Base-by-base conservation (phyloP, 352 stramenopile species). In the Plasmopara viticola region DNA sequence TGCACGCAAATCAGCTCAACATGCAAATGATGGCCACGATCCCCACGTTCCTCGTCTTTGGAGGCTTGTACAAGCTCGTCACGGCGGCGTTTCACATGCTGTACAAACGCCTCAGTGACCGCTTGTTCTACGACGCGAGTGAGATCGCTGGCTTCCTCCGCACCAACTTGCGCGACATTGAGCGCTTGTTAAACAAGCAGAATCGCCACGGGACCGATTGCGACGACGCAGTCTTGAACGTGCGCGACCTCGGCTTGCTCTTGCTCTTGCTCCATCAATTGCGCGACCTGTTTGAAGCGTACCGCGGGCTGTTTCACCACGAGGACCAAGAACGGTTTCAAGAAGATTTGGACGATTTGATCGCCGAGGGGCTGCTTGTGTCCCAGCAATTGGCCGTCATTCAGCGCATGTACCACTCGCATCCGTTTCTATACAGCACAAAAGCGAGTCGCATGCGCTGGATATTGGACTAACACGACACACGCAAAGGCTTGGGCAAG, bases 1-100 rank as follows among this genome's bases (percentile, higher is more conserved):
- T 93, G 82, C 77, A 90, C 60, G 79, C 82, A 20, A 93, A 93
- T 53, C 82, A 93, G 56, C 74, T 93, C 37, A 93, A 90, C 56
- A 54, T 93, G 63, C 82, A 93, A 64, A 79, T 93, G 49, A 64
- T 93, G 51, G 82, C 82, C n/a, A 93, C 82, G 2, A 72, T 93
- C 14, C 82, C 82, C 1, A 93, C 81, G 56, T 90, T 93, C 53
- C 62, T 93, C 30, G 64, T 84, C 28, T 86, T 86, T 44, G 79
- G 78, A 14, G 82, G 82, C 9, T 52, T 84, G 51, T 93, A 93
- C 72, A 76, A 64, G 20, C 47, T 86, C 13, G 51, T 76, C 40
- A 74, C 70, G 14, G 70, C 72, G 29, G 49, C 74, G 14, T 86
- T 89, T 33, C 63, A 70, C 60, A 79, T 88, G 57, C 68, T 88